Percentiles rank a stretch among this genome's conserved stretches.
These are phyloP conservation scores for Lagerstroemia fauriei DNA, from an alignment of 441 rosid species.

Conservation along the genomic window DNA sequence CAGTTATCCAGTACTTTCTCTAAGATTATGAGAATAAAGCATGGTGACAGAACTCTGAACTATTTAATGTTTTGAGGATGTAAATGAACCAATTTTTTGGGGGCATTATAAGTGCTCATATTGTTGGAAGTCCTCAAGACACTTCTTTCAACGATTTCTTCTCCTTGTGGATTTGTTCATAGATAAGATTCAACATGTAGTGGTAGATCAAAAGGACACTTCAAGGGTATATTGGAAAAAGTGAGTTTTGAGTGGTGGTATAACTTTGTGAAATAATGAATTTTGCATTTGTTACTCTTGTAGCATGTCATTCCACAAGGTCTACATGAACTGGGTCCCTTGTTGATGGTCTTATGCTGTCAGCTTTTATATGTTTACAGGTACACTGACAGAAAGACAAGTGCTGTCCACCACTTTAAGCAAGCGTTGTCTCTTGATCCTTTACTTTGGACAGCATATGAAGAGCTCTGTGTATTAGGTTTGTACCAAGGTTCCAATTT, in stretches of 20 bases:
- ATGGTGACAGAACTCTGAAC: background rate
- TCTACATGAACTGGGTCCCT: background rate
- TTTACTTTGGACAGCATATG: slow-evolving; percentile 87
- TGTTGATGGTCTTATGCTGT: background rate
- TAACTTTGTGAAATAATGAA: background rate
- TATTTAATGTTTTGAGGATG: background rate
- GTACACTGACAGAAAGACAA: slow-evolving; percentile 87
- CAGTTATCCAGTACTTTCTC: background rate
- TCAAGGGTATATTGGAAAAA: background rate
- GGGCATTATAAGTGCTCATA: background rate
- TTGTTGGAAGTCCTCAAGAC: background rate
- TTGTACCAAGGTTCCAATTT: slow-evolving; percentile 18
- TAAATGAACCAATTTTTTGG: background rate
- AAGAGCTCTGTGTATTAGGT: slow-evolving; percentile 92
- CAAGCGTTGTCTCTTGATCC: slow-evolving; percentile 85
- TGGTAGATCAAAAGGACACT: background rate
- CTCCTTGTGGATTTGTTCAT: background rate
- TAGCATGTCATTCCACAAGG: background rate
- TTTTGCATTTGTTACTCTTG: background rate
- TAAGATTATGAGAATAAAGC: background rate
- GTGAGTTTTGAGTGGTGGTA: background rate
- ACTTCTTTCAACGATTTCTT: background rate
- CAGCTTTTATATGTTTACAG: slow-evolving; percentile 45
- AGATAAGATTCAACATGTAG: background rate
- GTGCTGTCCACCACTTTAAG: slow-evolving; percentile 75